Base-by-base conservation (phyloP, 2,329 filamentous ascomycete genomes). In the Ophiognomonia clavigignenti-juglandacearum region DNA sequence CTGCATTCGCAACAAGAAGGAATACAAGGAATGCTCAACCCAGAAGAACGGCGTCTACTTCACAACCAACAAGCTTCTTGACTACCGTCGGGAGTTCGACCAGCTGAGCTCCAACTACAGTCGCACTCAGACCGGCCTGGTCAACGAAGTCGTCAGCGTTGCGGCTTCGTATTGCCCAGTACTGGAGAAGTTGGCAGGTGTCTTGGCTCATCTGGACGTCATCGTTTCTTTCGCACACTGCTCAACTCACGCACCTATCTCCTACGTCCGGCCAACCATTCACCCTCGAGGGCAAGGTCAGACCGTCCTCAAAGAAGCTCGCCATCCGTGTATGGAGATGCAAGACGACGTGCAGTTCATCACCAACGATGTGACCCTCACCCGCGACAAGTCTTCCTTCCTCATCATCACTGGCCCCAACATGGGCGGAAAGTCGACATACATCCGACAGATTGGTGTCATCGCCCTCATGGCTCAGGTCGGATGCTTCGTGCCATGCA, bases 41-140 rank as follows among this genome's bases (percentile, higher is more conserved):
- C 93, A 97, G 68, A 98, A 98, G 76, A 98, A 96, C 63, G 93
- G 93, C 36, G 93, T 97, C 46, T 98, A 93, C 70, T 98, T 98
- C 66, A 97, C 93, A 1, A 98, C 93, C 4, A 83, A 82, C 45
- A 82, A 78, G 26, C 74, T 98, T 57, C 85, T 90, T 60, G 77
- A 82, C 22, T 80, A 91, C 58, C 85, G 93, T 26, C 82, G 92
- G 44, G 92, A 98, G 59, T 90, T 95, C 56, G 92, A 98, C 61
- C 91, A 97, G 65, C 76, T 96, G 1, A 95, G 89, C 0, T 85
- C 90, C 52, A 96, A 89, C 61, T 98, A 98, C 72, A 95, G 95
- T 67, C 83, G 90, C 45, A 97, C 91, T 0, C 95, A 98, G 68
- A 86, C 81, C 52, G 90, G 91, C 39, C 75, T 98, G 4, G 93